Conservation (phyloP, 495 filamentous ascomycete genomes). For the Zalerion maritima region DNA sequence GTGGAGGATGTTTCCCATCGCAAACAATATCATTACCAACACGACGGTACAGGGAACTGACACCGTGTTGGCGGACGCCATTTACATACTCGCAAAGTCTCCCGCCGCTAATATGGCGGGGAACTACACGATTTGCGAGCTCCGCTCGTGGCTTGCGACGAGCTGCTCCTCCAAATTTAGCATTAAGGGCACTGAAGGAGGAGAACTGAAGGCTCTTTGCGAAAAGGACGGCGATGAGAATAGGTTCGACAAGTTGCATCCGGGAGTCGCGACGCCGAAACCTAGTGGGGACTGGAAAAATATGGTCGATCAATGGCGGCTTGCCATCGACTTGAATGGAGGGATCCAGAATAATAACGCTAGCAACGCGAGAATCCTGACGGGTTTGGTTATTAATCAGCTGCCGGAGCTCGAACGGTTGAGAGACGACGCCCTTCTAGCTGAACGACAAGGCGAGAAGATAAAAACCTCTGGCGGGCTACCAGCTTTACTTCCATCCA, state of each 20-base stretch:
- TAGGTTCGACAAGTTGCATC: slow-evolving; percentile 32
- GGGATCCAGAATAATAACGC: slow-evolving; percentile 45
- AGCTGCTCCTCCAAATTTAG: slow-evolving; percentile 49
- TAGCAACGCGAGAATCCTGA: slow-evolving; percentile 48
- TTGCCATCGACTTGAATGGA: slow-evolving; percentile 40
- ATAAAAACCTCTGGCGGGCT: no score
- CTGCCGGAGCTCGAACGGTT: no score
- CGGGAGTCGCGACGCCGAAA: slow-evolving; percentile 17
- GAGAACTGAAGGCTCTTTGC: slow-evolving; percentile 38
- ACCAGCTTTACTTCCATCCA: slow-evolving; percentile 34
- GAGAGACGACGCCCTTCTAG: no score
- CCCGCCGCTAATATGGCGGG: slow-evolving; percentile 9
- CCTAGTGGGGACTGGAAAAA: slow-evolving; percentile 40
- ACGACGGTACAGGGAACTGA: slow-evolving; percentile 15
- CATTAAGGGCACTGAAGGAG: slow-evolving; percentile 39
- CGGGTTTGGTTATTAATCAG: slow-evolving; percentile 27
- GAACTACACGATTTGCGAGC: slow-evolving; percentile 46
- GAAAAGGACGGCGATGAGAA: slow-evolving; percentile 35
- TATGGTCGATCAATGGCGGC: slow-evolving; percentile 42
- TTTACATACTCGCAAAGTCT: slow-evolving; percentile 51
- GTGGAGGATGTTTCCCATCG: slow-evolving; percentile 44
- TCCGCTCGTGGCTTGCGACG: slow-evolving; percentile 41
- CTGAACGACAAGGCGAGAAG: no score
- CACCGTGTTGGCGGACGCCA: slow-evolving; percentile 32
- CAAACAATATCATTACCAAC: slow-evolving; percentile 54